phyloP scores from a whole-genome alignment of 345 rosid species.

The Hibiscus trionum region DNA sequence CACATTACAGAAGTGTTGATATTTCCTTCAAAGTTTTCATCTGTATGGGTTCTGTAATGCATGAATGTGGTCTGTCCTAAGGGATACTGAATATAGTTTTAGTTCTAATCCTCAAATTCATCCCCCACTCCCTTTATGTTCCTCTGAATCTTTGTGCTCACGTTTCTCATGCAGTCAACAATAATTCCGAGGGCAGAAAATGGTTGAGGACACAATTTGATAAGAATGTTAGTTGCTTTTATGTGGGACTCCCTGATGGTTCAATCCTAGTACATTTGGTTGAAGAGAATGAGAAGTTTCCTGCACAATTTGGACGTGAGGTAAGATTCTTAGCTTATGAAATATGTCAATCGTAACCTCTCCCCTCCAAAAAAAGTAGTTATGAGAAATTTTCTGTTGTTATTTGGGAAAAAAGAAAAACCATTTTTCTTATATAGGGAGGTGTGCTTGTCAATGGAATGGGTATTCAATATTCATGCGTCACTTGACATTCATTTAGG shows the following conservation, averaged over 20 bases:
- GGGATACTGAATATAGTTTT: neutral
- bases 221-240: conserved; percentile 52
- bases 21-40: neutral
- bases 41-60: neutral
- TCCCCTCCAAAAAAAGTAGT: neutral
- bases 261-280: conserved; percentile 46
- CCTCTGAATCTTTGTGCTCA: conserved; percentile 1
- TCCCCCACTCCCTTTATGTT: neutral
- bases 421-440: neutral
- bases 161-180: conserved; percentile 33
- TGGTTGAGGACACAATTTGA: conserved; percentile 59
- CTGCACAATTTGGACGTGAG: conserved; percentile 91
- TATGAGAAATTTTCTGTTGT: neutral
- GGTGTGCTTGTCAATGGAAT: neutral
- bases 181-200: conserved; percentile 55
- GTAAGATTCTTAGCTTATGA: conserved; percentile 24
- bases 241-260: conserved; percentile 74
- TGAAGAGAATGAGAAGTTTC: conserved; percentile 74
- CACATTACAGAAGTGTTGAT: neutral
- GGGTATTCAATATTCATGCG: conserved; percentile 5
- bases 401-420: neutral
- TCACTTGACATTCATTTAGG: neutral
- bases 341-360: neutral
- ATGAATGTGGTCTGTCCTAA: neutral
- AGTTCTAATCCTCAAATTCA: neutral